These are phyloP conservation scores for Herpetomonas tarakana DNA, from an alignment of 208 protist species.

Conservation along the genomic window DNA sequence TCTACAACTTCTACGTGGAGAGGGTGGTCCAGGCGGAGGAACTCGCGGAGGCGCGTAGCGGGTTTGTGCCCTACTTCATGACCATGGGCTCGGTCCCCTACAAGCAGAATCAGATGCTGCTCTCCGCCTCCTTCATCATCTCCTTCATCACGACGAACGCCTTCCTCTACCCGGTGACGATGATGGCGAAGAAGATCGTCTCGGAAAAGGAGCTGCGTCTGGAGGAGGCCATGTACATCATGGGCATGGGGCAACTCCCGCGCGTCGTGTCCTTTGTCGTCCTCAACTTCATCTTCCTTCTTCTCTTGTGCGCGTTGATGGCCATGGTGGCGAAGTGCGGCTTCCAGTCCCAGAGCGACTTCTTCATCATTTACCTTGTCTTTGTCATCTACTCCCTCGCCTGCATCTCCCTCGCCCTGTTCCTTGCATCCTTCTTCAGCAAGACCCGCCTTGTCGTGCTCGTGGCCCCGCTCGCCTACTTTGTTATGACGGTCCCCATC, in stretches of 20 bases:
- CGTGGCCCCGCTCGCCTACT: slow-evolving; percentile 40
- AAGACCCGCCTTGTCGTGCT: slow-evolving; percentile 33
- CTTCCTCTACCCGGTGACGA: slow-evolving; percentile 45
- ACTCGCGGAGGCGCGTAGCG: slow-evolving; percentile 88
- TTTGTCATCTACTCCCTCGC: slow-evolving; percentile 38
- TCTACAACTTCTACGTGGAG: slow-evolving; percentile 25
- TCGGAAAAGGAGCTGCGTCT: slow-evolving; percentile 44
- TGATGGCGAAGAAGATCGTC: slow-evolving; percentile 33
- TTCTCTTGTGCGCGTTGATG: slow-evolving; percentile 21
- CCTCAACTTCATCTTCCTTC: slow-evolving; percentile 37
- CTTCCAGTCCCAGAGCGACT: slow-evolving; percentile 13
- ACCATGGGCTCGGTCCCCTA: slow-evolving; percentile 10
- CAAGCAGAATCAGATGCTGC: slow-evolving; percentile 23
- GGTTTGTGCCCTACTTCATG: slow-evolving; percentile 4
- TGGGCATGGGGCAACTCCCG: slow-evolving; percentile 32
- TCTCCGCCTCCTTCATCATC: slow-evolving; percentile 16
- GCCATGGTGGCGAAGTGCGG: slow-evolving; percentile 18
- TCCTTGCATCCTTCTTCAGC: slow-evolving; percentile 42
- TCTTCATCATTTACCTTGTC: slow-evolving; percentile 28
- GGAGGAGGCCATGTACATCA: slow-evolving; percentile 51
- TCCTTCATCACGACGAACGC: slow-evolving; percentile 31
- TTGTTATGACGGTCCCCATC: slow-evolving; percentile 26
- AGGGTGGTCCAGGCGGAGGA: slow-evolving; percentile 51
- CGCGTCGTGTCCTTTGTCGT: slow-evolving; percentile 34
- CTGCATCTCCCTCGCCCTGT: slow-evolving; percentile 19